Conservation (phyloP, 108 stramenopile species). For the Cyclotella baltica region DNA sequence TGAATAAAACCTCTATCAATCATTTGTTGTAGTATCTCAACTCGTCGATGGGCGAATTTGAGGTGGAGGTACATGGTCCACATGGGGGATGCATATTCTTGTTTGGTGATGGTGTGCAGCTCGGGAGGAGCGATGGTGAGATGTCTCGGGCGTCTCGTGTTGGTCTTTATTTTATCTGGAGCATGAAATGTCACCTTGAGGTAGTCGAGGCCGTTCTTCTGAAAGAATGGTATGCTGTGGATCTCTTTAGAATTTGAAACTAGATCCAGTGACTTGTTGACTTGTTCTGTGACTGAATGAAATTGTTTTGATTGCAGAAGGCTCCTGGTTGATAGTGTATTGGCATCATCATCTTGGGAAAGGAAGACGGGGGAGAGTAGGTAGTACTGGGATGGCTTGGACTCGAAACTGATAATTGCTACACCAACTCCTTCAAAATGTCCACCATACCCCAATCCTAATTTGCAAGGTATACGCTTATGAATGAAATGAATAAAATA, state of each 20-base stretch:
- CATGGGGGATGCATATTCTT: neutral
- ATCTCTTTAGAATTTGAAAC: neutral
- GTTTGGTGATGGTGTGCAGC: neutral
- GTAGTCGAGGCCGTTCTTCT: neutral
- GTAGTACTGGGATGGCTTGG: neutral
- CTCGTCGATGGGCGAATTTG: neutral
- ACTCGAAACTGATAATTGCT: too few relatives aligned
- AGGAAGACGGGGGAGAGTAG: neutral
- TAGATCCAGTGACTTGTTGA: neutral
- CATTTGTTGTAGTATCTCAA: neutral
- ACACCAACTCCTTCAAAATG: too few relatives aligned
- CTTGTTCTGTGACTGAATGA: neutral
- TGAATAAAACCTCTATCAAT: neutral
- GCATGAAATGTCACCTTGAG: neutral
- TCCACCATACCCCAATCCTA: too few relatives aligned
- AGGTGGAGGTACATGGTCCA: neutral
- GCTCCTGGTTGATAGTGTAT: slow-evolving; percentile 7
- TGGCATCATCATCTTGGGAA: slow-evolving; percentile 9
- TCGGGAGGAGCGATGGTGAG: neutral
- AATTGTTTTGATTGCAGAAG: neutral
- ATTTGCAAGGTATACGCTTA: too few relatives aligned
- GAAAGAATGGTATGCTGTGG: neutral
- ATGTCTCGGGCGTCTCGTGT: neutral
- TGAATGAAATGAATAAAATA: too few relatives aligned
- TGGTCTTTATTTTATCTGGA: neutral